These are phyloP conservation scores for Davidsoniella neocaledoniae DNA, from an alignment of 2,329 filamentous ascomycete genomes.

Conservation along the genomic window DNA sequence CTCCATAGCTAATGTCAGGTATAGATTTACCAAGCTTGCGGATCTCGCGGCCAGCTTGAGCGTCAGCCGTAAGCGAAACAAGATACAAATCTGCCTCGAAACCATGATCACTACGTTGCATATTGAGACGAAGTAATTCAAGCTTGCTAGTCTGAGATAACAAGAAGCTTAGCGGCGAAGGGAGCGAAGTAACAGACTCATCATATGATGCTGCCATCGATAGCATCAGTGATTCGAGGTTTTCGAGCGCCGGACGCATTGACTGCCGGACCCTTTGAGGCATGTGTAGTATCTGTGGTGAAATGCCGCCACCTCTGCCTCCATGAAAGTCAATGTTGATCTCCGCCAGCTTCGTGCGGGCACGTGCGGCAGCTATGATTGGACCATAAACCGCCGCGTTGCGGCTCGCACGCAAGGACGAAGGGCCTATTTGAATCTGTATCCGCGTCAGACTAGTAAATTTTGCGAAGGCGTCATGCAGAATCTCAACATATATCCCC, in stretches of 20 bases:
- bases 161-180: conserved; percentile 1
- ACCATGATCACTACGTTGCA: background rate
- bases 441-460: too few relatives aligned
- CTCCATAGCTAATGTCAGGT: background rate
- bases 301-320: background rate
- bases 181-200: background rate
- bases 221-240: background rate
- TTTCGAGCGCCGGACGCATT: background rate
- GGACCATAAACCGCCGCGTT: background rate
- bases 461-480: background rate
- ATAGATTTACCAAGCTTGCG: background rate
- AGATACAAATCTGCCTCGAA: background rate
- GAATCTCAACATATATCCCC: background rate
- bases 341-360: background rate
- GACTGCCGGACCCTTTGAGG: background rate
- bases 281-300: background rate
- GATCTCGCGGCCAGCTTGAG: background rate
- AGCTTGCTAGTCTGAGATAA: background rate
- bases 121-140: background rate
- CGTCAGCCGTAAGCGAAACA: background rate
- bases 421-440: too few relatives aligned
- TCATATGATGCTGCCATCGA: background rate
- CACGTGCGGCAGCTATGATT: background rate
- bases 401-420: too few relatives aligned
- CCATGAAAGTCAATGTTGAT: background rate